Evolutionary conservation across 768 basidiomycete genomes (phyloP), one percentile per base, ranked within the genome.

Genomic region (Lyophyllum atratum): DNA sequence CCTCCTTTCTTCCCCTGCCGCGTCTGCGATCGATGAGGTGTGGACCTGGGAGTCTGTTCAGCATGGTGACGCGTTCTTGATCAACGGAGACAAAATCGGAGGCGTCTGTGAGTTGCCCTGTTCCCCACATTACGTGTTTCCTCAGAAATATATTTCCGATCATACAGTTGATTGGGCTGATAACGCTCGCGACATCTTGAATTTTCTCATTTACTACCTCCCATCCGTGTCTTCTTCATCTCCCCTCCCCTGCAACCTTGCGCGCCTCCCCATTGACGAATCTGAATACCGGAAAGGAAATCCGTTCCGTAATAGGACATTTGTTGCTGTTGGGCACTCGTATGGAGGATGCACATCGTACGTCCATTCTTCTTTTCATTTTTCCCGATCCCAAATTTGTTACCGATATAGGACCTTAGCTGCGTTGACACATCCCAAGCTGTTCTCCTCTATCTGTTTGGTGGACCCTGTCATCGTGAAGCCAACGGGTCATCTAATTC

Each of bases 1-100:
- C 33, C 68, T 95, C 7, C 67, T 95, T 2, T 68, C 76, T 26
- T 74, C 72, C 1, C 64, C 74, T 21, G 69, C 70, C n/a, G 72
- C 67, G 1, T 52, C 60, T 12, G 14, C 70, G 55, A 75, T 75
- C 61, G 94, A 69, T 78, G 91, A 75, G 84, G 77, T 95, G 1
- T 95, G 93, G 93, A 66, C 83, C 0, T 88, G 91, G 79, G 95
- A 97, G 61, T 82, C 90, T 5, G 80, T 87, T 3, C 87, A 93
- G 57, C 92, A 95, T 58, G 95, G 93, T 1, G 95, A 95, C 58
- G 79, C 92, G n/a, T 87, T 80, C 0, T 68, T 91, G 12, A 52
- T 95, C 33, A 98, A 97, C 58, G 76, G 66, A 0, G 70, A 72
- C 0, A 74, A 73, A 17, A 75, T 89, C 1, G 82, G 85, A 33